phyloP scores from a whole-genome alignment of 768 basidiomycete species.

The Suillus bovinus region DNA sequence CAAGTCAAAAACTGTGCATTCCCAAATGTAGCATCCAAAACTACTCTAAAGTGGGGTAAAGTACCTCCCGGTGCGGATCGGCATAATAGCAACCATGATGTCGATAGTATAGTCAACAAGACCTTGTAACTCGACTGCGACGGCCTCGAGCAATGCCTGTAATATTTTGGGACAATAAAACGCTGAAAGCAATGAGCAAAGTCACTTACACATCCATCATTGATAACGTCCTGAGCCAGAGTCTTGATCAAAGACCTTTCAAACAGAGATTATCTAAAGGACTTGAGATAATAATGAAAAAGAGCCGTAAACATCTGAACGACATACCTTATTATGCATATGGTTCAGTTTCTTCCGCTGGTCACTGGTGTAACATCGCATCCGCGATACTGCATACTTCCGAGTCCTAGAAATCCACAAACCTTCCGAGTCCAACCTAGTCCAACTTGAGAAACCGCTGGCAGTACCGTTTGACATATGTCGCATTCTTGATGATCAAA shows the following conservation, averaged over 20 bases:
- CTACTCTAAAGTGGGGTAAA: background rate
- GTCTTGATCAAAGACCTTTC: background rate
- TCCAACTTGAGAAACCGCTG: background rate
- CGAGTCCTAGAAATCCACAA: background rate
- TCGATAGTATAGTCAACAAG: background rate
- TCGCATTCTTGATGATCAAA: background rate
- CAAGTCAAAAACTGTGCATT: slow-evolving; percentile 51
- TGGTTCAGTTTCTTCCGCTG: background rate
- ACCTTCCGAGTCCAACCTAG: background rate
- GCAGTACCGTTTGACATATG: background rate
- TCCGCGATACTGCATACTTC: background rate
- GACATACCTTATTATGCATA: background rate
- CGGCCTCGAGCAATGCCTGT: background rate
- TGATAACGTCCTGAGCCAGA: no score
- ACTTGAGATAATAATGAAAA: background rate
- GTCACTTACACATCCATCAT: background rate
- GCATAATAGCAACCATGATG: background rate
- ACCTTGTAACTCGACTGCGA: background rate
- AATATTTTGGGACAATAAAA: background rate
- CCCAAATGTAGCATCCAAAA: slow-evolving; percentile 47
- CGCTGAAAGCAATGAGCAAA: background rate
- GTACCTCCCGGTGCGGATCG: background rate
- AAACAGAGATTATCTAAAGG: background rate
- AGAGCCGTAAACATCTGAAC: background rate
- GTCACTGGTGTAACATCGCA: no score